These are phyloP conservation scores for Leptodermis oblonga DNA, from an alignment of 257 asterid genomes.

Conservation along the genomic window DNA sequence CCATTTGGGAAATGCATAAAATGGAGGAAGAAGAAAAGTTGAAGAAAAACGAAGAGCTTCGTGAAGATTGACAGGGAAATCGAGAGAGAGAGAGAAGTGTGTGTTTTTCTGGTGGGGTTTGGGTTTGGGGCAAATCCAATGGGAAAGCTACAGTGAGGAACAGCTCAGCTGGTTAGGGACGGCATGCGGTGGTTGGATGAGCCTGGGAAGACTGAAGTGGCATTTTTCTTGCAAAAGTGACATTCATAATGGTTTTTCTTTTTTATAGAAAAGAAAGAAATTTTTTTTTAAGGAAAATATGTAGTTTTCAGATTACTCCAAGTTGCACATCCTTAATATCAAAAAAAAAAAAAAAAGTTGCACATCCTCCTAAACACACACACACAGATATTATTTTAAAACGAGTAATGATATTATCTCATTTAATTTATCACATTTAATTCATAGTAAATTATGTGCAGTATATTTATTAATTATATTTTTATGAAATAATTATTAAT, in stretches of 20 bases:
- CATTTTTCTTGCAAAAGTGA: neutral
- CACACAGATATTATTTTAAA: too few relatives aligned
- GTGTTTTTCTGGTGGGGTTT: neutral
- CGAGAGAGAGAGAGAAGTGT: neutral
- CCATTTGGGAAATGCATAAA: neutral
- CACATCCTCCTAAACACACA: too few relatives aligned
- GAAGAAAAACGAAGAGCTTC: conserved; percentile 24
- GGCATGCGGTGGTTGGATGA: conserved; percentile 42
- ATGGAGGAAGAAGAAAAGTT: conserved; percentile 27
- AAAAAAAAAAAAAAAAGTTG: too few relatives aligned
- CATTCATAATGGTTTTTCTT: neutral
- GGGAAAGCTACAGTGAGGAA: conserved; percentile 28
- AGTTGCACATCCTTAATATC: too few relatives aligned
- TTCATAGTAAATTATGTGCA: too few relatives aligned
- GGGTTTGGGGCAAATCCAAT: conserved; percentile 11
- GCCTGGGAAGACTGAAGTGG: conserved; percentile 14
- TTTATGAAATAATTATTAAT: too few relatives aligned
- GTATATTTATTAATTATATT: too few relatives aligned
- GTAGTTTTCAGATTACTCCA: too few relatives aligned
- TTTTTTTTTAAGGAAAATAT: too few relatives aligned
- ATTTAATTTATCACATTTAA: too few relatives aligned
- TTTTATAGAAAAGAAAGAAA: too few relatives aligned
- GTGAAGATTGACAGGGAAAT: conserved; percentile 21
- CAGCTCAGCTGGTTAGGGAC: conserved; percentile 36
- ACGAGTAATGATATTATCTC: too few relatives aligned